Conservation (phyloP, 2,329 filamentous ascomycete genomes). For the Aspergillus texensis region DNA sequence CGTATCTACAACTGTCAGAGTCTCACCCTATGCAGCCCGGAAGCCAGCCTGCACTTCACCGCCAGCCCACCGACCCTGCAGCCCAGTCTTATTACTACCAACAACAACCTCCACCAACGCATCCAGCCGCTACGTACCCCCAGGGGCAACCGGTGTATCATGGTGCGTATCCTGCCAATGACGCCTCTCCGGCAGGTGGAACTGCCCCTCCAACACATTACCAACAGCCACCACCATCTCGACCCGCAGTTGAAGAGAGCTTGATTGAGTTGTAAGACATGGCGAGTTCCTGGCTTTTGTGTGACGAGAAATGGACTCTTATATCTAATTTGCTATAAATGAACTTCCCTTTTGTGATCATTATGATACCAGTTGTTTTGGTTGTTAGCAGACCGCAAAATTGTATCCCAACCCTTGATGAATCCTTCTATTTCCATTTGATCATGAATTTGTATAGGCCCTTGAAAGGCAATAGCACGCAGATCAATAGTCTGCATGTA, state of each 20-base stretch:
- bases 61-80: slow-evolving; percentile 18
- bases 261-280: slow-evolving; percentile 32
- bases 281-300: neutral
- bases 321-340: neutral
- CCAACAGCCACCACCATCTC: slow-evolving; percentile 24
- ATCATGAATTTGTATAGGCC: neutral
- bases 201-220: slow-evolving; percentile 21
- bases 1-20: slow-evolving; percentile 22
- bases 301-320: slow-evolving; percentile 14
- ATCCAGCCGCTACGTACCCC: slow-evolving; percentile 16
- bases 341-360: slow-evolving; percentile 14
- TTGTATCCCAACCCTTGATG: neutral
- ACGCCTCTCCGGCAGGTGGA: slow-evolving; percentile 22
- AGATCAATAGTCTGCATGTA: neutral
- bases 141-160: slow-evolving; percentile 16
- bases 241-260: slow-evolving; percentile 33
- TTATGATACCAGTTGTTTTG: slow-evolving; percentile 32
- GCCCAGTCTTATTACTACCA: slow-evolving; percentile 25
- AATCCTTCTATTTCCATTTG: neutral
- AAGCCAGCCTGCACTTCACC: slow-evolving; percentile 16
- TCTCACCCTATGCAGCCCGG: slow-evolving; percentile 16
- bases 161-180: slow-evolving; percentile 19
- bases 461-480: neutral
- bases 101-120: slow-evolving; percentile 19
- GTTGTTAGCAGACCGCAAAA: slow-evolving; percentile 23